Evolutionary conservation across 768 basidiomycete genomes (phyloP).

Genomic region (Lentinula edodes): DNA sequence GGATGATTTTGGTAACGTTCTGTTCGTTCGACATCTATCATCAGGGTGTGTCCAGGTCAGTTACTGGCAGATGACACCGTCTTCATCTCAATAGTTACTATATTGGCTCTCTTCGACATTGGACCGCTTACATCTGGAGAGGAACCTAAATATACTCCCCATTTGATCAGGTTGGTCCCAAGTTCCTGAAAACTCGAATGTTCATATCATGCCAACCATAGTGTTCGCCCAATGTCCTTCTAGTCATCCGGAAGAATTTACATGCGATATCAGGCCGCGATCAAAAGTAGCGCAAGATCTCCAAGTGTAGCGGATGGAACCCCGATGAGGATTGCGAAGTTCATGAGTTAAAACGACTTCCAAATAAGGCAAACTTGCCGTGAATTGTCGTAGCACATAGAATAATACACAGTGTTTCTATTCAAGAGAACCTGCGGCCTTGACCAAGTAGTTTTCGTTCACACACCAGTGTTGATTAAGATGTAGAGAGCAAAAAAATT

Average conservation of each 20-base stretch:
- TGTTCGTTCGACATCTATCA: background rate
- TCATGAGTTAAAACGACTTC: background rate
- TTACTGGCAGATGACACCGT: conserved; percentile 3
- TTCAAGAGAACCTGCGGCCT: background rate
- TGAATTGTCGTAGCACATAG: background rate
- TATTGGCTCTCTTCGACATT: conserved; percentile 6
- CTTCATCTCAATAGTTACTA: conserved; percentile 5
- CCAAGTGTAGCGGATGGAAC: background rate
- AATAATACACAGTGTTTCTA: background rate
- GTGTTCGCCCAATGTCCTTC: background rate
- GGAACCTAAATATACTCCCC: background rate
- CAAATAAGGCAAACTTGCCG: background rate
- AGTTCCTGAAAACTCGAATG: no score
- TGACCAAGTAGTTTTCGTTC: background rate
- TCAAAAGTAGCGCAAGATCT: background rate
- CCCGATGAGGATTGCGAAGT: background rate
- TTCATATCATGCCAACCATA: background rate
- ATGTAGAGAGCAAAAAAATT: background rate
- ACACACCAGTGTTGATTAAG: background rate
- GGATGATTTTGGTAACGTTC: background rate
- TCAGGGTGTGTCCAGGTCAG: background rate
- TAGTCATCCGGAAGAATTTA: background rate
- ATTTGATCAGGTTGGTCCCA: background rate
- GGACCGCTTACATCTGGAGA: background rate
- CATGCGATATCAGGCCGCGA: background rate